Evolutionary conservation across 352 stramenopile species (phyloP).

Genomic region (Globisporangium radiosum): DNA sequence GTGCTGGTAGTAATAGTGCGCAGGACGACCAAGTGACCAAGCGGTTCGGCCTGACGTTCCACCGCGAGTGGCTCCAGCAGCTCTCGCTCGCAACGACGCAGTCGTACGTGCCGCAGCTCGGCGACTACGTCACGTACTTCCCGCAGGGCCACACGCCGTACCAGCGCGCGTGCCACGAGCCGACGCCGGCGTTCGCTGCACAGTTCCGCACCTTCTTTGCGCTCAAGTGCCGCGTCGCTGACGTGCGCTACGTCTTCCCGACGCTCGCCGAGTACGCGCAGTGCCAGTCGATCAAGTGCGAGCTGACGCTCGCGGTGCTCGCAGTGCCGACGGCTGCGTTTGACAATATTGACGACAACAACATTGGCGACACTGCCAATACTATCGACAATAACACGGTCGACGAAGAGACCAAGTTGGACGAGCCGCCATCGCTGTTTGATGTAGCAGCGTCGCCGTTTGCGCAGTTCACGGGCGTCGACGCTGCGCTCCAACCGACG

Average conservation of each 20-base stretch:
- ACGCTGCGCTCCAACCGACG: constrained; percentile 42
- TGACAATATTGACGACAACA: neutral
- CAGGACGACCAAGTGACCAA: constrained; percentile 37
- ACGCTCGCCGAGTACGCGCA: constrained; percentile 44
- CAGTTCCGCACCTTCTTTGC: constrained; percentile 54
- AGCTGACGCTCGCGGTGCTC: constrained; percentile 60
- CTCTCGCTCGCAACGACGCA: constrained; percentile 38
- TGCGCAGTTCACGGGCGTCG: constrained; percentile 58
- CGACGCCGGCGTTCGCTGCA: constrained; percentile 38
- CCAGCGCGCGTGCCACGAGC: constrained; percentile 26
- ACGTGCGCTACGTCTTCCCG: constrained; percentile 76
- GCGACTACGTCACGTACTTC: constrained; percentile 80
- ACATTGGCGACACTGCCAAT: neutral
- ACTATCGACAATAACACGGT: neutral
- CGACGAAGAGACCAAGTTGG: constrained; percentile 31
- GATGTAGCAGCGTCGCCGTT: constrained; percentile 41
- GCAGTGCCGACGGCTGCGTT: constrained; percentile 41
- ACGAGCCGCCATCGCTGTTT: constrained; percentile 26
- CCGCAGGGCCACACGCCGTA: constrained; percentile 65
- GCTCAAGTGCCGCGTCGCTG: constrained; percentile 67
- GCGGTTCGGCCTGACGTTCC: constrained; percentile 61
- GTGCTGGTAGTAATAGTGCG: constrained; percentile 23
- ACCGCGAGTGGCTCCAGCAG: constrained; percentile 77
- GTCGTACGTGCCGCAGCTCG: constrained; percentile 75
- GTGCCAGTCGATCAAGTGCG: constrained; percentile 61